Conservation (phyloP, 352 stramenopile species). For the Thraustotheca clavata region DNA sequence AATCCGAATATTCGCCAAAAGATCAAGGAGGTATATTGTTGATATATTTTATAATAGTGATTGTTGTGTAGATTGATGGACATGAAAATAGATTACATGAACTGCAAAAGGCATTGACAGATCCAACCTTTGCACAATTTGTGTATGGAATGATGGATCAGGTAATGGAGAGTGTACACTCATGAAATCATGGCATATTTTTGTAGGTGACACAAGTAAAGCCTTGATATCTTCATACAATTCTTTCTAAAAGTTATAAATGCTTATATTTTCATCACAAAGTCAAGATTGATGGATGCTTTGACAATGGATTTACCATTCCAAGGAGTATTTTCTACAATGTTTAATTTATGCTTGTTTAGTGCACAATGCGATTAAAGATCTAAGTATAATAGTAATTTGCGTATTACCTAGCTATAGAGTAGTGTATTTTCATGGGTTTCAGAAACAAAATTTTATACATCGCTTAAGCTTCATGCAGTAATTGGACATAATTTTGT, state of each 20-base stretch:
- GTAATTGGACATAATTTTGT: slow-evolving; percentile 22
- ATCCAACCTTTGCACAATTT: slow-evolving; percentile 61
- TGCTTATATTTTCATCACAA: too few relatives aligned
- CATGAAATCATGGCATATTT: too few relatives aligned
- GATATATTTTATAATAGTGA: too few relatives aligned
- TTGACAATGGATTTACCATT: background rate
- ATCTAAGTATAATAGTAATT: background rate
- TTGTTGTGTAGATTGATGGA: slow-evolving; percentile 44
- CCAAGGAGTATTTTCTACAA: background rate
- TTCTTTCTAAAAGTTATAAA: too few relatives aligned
- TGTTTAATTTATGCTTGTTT: too few relatives aligned
- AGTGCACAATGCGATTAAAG: too few relatives aligned
- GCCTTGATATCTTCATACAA: too few relatives aligned
- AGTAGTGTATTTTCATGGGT: background rate
- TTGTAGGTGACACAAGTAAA: too few relatives aligned
- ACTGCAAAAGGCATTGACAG: slow-evolving; percentile 66
- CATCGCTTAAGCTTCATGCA: slow-evolving; percentile 21
- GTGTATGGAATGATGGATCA: slow-evolving; percentile 69
- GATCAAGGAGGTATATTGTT: slow-evolving; percentile 49
- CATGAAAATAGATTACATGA: slow-evolving; percentile 57
- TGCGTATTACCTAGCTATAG: background rate
- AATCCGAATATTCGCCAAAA: slow-evolving; percentile 41
- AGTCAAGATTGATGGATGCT: background rate
- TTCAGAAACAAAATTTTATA: slow-evolving; percentile 21
- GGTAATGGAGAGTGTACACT: slow-evolving; percentile 21